These are phyloP conservation scores for Aspergillus sp. DNA, from an alignment of 2,329 filamentous ascomycete species.

Conservation along the genomic window DNA sequence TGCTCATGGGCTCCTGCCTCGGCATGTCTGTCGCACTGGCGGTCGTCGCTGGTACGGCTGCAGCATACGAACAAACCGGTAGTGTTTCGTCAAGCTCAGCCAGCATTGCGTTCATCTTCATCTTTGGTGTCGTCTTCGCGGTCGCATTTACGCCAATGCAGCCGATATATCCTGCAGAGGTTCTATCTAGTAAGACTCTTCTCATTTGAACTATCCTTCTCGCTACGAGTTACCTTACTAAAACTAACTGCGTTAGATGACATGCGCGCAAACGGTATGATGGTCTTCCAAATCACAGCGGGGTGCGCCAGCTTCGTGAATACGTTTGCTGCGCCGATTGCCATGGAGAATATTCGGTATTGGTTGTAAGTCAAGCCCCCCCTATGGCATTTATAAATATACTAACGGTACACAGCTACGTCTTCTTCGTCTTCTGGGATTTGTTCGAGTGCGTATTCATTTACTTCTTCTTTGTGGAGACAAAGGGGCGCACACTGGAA, in stretches of 20 bases:
- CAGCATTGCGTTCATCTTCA: slow-evolving; percentile 11
- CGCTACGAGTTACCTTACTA: neutral
- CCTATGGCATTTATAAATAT: neutral
- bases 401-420: neutral
- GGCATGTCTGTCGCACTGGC: slow-evolving; percentile 4
- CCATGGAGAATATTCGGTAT: slow-evolving; percentile 8
- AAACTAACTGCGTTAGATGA: neutral
- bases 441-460: neutral
- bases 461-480: neutral
- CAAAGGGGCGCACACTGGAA: neutral
- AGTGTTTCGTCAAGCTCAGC: slow-evolving; percentile 2
- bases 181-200: neutral
- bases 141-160: slow-evolving; percentile 9
- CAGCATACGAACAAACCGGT: neutral
- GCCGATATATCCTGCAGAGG: slow-evolving; percentile 2
- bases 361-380: slow-evolving; percentile 1
- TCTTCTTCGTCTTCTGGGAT: slow-evolving; percentile 2
- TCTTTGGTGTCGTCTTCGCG: slow-evolving; percentile 8
- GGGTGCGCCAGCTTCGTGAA: slow-evolving; percentile 10
- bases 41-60: slow-evolving; percentile 1
- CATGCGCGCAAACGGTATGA: slow-evolving; percentile 12
- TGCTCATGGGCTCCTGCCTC: slow-evolving; percentile 9
- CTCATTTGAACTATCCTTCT: no score
- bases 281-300: slow-evolving; percentile 9
- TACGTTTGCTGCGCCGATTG: slow-evolving; percentile 6